Evolutionary conservation across 441 rosid species (phyloP).

Genomic region (Eutrema salsugineum): DNA sequence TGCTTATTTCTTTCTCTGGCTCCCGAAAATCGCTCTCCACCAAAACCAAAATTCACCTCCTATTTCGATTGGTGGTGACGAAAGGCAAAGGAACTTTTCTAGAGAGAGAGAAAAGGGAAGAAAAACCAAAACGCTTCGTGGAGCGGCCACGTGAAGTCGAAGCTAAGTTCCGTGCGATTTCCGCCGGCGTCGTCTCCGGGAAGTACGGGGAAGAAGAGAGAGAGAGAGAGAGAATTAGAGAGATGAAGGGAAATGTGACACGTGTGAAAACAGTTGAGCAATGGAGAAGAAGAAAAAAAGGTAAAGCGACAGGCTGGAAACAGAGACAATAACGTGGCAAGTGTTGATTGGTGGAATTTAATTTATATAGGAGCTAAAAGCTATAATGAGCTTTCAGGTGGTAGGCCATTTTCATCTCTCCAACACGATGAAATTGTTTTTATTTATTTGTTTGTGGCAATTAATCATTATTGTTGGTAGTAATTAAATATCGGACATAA

Average conservation of each 20-base stretch:
- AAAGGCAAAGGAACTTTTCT: neutral
- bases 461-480: constrained; percentile 6
- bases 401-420: constrained; percentile 23
- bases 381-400: constrained; percentile 20
- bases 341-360: neutral
- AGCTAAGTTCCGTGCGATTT: constrained; percentile 23
- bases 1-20: constrained; percentile 13
- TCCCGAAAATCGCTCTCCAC: constrained; percentile 35
- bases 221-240: neutral
- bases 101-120: neutral
- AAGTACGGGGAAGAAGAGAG: constrained; percentile 14
- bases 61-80: neutral
- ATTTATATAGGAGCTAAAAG: neutral
- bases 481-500: constrained; percentile 7
- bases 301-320: constrained; percentile 29
- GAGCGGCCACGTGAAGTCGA: constrained; percentile 31
- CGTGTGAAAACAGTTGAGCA: constrained; percentile 27
- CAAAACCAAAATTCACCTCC: constrained; percentile 9
- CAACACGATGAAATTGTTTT: neutral
- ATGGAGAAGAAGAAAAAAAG: neutral
- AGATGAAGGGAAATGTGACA: constrained; percentile 18
- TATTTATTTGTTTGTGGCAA: neutral
- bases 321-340: constrained; percentile 5
- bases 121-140: constrained; percentile 7
- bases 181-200: constrained; percentile 32